Conservation (phyloP, 345 rosid genomes). For the Pistacia atlantica region DNA sequence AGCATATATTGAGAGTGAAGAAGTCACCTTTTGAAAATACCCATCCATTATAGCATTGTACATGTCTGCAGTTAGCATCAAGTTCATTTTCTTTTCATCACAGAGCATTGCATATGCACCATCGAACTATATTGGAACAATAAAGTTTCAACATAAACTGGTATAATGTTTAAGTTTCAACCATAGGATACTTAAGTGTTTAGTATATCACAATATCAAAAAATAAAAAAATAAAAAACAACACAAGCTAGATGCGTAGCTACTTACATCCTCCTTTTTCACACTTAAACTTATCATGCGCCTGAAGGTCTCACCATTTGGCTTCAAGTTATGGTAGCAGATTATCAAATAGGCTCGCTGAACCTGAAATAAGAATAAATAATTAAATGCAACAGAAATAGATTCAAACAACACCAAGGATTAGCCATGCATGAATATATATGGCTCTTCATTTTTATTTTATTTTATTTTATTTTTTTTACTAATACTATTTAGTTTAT, state of each 20-base stretch:
- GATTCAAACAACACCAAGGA: background rate
- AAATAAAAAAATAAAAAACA: too few relatives aligned
- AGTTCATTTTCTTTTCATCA: conserved; percentile 56
- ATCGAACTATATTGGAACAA: conserved; percentile 52
- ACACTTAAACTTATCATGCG: conserved; percentile 64
- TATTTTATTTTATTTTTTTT: too few relatives aligned
- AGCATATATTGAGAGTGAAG: too few relatives aligned
- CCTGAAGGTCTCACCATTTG: conserved; percentile 69
- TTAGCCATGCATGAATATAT: background rate
- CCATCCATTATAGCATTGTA: conserved; percentile 20
- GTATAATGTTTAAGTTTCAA: background rate
- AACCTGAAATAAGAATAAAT: conserved; percentile 47
- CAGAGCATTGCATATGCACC: conserved; percentile 75
- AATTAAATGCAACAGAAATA: background rate
- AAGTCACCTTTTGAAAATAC: too few relatives aligned
- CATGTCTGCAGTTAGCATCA: conserved; percentile 64
- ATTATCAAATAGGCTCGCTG: conserved; percentile 60
- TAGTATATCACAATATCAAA: conserved; percentile 9
- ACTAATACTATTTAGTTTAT: background rate
- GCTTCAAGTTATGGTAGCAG: conserved; percentile 48
- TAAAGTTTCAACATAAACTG: conserved; percentile 4
- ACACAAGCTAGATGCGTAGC: conserved; percentile 8
- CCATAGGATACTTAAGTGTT: background rate
- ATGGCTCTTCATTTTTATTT: background rate
- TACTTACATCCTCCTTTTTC: conserved; percentile 83